Evolutionary conservation across 345 rosid genomes (phyloP), one percentile per base, ranked within the genome.

Genomic region (Trapa incisa): DNA sequence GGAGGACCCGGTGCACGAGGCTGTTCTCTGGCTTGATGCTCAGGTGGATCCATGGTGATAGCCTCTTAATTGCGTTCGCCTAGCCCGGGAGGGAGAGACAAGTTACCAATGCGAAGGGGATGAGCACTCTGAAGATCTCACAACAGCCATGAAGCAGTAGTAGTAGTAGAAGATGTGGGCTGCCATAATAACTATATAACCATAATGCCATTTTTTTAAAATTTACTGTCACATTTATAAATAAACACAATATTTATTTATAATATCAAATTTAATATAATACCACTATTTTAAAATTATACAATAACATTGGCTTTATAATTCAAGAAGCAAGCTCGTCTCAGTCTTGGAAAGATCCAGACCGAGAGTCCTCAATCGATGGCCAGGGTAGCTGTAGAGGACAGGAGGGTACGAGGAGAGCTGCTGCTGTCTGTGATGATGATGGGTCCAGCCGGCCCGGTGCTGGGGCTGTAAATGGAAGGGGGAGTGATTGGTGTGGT

Each of bases 41-140:
- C 56, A 53, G 45, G 33, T 12, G 47, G 68, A 79, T 87, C 89
- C 92, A 85, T 85, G 72, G 76, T 75, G 74, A 60, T 66, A 41
- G 43, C 43, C 5, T 4, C 43, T 41, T 4, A 3, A 41, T 41
- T 4, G 43, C 43, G 29, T 22, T 22, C 29, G 29, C 29, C 29
- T 22, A 22, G 29, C 29, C 29, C 0, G 29, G 29, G 29, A 0
- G 29, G 0, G 29, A 22, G 29, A 22, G 29, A 22, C 29, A 22
- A 22, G 29, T 22, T 22, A 22, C 29, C 29, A 22, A 22, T 22
- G 29, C 29, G 29, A 22, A 22, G 29, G 29, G 29, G 29, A 22
- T 22, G 29, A 22, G 29, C 29, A 22, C 29, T 22, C 29, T 22
- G 29, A 22, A 22, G 29, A 22, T 22, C 29, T 22, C 29, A 22